Percentiles rank a stretch among this genome's conserved stretches.
Conservation (phyloP, 441 rosid genomes). For the Pelargonium myrrhifolium region DNA sequence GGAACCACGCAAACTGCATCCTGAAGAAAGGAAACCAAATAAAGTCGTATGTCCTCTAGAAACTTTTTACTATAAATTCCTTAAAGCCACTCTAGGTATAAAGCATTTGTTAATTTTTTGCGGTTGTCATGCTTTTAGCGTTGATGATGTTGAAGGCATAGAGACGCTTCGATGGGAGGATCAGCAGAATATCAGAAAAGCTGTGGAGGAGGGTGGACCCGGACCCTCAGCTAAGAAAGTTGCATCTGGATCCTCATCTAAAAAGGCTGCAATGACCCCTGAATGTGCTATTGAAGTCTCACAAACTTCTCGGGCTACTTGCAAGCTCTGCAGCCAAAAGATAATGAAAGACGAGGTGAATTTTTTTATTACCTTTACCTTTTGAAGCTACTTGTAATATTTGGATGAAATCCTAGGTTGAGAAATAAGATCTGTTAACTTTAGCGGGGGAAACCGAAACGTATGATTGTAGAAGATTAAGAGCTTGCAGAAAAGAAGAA, state of each 20-base stretch:
- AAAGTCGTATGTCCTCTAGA: slow-evolving; percentile 50
- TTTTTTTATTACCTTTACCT: not conserved
- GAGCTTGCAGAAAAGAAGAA: no score
- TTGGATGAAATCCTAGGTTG: not conserved
- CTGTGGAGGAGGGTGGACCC: slow-evolving; percentile 47
- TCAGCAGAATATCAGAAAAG: slow-evolving; percentile 66
- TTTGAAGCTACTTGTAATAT: slow-evolving; percentile 4
- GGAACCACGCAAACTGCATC: slow-evolving; percentile 79
- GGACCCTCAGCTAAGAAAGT: not conserved
- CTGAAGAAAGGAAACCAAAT: slow-evolving; percentile 73
- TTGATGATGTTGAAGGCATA: slow-evolving; percentile 82
- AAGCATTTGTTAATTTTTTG: slow-evolving; percentile 6
- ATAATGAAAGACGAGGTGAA: slow-evolving; percentile 85
- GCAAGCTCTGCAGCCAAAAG: slow-evolving; percentile 63
- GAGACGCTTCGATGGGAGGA: slow-evolving; percentile 97
- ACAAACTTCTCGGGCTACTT: slow-evolving; percentile 72
- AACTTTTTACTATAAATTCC: slow-evolving; percentile 1
- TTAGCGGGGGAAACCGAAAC: not conserved
- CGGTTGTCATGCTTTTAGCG: slow-evolving; percentile 28
- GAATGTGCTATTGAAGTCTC: slow-evolving; percentile 70
- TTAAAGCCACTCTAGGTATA: slow-evolving; percentile 5
- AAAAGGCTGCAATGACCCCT: slow-evolving; percentile 14
- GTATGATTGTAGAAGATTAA: not conserved
- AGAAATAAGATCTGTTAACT: not conserved
- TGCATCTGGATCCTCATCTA: slow-evolving; percentile 11